These are phyloP conservation scores for Talaromyces sp. DNA, from an alignment of 2,329 filamentous ascomycete species.

Conservation along the genomic window DNA sequence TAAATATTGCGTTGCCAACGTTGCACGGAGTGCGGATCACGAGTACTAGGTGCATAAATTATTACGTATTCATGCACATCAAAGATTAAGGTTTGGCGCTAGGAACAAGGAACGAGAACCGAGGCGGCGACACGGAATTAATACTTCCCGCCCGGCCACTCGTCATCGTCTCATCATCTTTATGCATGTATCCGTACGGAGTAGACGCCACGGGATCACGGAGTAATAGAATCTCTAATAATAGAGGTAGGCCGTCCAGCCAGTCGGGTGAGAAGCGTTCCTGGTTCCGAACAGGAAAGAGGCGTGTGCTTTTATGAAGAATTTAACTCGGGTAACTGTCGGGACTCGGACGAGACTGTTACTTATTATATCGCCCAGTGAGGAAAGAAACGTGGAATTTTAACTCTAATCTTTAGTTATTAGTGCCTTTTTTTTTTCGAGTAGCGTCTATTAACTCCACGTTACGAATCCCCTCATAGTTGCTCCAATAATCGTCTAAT, in stretches of 20 bases:
- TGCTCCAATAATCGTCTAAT: too few relatives aligned
- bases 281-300: neutral
- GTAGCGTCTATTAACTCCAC: too few relatives aligned
- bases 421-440: too few relatives aligned
- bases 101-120: neutral
- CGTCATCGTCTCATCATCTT: neutral
- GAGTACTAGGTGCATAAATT: too few relatives aligned
- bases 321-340: neutral
- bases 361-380: neutral
- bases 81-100: neutral
- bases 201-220: neutral
- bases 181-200: neutral
- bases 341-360: too few relatives aligned
- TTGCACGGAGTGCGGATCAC: too few relatives aligned
- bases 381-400: neutral
- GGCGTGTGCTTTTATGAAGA: neutral
- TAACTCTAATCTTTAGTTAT: too few relatives aligned
- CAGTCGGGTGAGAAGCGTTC: neutral
- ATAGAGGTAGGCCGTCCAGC: neutral
- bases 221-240: neutral
- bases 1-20: neutral
- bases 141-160: too few relatives aligned
- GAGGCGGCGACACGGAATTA: neutral
- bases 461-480: too few relatives aligned
- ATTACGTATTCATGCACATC: too few relatives aligned